These are phyloP conservation scores for Hypocrella siamensis DNA, from an alignment of 2,329 filamentous ascomycete genomes.

Conservation along the genomic window DNA sequence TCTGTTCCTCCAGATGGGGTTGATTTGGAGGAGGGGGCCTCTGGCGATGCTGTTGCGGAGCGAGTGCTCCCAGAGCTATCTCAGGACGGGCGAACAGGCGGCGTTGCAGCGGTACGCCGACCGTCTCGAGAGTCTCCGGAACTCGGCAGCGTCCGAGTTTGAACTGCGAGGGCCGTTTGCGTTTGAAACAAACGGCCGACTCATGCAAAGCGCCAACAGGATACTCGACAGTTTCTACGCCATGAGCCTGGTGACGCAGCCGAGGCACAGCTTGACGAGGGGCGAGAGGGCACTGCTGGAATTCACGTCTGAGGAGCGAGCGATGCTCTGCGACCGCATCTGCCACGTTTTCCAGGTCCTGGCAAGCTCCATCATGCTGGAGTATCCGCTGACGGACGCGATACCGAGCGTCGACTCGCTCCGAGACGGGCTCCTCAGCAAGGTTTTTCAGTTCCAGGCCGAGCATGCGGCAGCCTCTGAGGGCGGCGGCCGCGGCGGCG, in stretches of 20 bases:
- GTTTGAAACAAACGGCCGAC: conserved; percentile 47
- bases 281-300: conserved; percentile 64
- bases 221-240: conserved; percentile 83
- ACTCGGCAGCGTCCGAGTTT: conserved; percentile 60
- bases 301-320: conserved; percentile 64
- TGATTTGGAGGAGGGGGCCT: conserved; percentile 86
- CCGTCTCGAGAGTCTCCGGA: conserved; percentile 54
- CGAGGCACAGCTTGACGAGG: conserved; percentile 54
- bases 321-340: conserved; percentile 65
- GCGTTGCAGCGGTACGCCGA: conserved; percentile 61
- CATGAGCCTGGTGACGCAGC: conserved; percentile 78
- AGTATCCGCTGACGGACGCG: conserved; percentile 74
- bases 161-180: conserved; percentile 74
- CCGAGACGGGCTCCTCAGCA: conserved; percentile 63
- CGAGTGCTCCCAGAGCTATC: conserved; percentile 46
- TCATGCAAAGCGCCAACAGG: conserved; percentile 59
- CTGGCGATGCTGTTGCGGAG: conserved; percentile 55
- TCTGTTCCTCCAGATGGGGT: conserved; percentile 76
- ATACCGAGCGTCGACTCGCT: conserved; percentile 63
- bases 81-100: conserved; percentile 69
- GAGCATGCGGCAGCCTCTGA: conserved; percentile 24
- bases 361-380: conserved; percentile 74
- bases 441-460: conserved; percentile 69
- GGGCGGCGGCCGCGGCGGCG: not conserved
- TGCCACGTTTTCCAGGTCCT: conserved; percentile 71